Evolutionary conservation across 164 flowering plant species (phyloP).

Genomic region (Platanus orientalis): DNA sequence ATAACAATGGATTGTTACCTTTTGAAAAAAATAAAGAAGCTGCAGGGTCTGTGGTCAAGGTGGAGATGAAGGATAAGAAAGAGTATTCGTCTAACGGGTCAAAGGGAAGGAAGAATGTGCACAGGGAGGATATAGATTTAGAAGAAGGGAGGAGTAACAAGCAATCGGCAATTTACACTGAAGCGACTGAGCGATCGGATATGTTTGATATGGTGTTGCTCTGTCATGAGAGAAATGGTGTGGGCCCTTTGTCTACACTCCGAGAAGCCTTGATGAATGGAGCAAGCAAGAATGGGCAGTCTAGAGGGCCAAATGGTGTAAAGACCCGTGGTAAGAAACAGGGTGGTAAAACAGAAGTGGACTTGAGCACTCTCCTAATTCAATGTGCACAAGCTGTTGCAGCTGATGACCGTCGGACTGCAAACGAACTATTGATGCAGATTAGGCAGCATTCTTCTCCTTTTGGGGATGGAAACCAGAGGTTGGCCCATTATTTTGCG

Average conservation of each 20-base stretch:
- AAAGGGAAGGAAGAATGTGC: constrained; percentile 48
- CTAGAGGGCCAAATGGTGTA: constrained; percentile 37
- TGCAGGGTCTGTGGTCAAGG: constrained; percentile 11
- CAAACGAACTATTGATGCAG: constrained; percentile 63
- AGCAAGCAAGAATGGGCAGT: constrained; percentile 32
- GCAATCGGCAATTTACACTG: constrained; percentile 51
- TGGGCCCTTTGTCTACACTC: constrained; percentile 13
- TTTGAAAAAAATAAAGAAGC: constrained; percentile 15
- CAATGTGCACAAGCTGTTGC: constrained; percentile 83
- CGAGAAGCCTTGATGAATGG: constrained; percentile 41
- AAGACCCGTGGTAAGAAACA: constrained; percentile 60
- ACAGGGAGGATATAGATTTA: constrained; percentile 30
- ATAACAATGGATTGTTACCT: constrained; percentile 9
- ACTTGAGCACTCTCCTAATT: constrained; percentile 70
- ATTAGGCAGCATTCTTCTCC: constrained; percentile 76
- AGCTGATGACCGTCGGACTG: constrained; percentile 61
- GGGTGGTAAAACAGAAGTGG: constrained; percentile 55
- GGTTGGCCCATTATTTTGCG: constrained; percentile 73
- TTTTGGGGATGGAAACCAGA: constrained; percentile 74
- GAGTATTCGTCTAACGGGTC: constrained; percentile 16
- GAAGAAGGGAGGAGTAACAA: constrained; percentile 55
- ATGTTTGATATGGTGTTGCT: constrained; percentile 66
- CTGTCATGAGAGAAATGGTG: constrained; percentile 19
- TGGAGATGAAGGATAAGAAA: constrained; percentile 19
- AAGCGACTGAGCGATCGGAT: constrained; percentile 36